These are phyloP conservation scores for Paragyromitra xinjiangensis DNA, from an alignment of 495 filamentous ascomycete genomes.

Conservation along the genomic window DNA sequence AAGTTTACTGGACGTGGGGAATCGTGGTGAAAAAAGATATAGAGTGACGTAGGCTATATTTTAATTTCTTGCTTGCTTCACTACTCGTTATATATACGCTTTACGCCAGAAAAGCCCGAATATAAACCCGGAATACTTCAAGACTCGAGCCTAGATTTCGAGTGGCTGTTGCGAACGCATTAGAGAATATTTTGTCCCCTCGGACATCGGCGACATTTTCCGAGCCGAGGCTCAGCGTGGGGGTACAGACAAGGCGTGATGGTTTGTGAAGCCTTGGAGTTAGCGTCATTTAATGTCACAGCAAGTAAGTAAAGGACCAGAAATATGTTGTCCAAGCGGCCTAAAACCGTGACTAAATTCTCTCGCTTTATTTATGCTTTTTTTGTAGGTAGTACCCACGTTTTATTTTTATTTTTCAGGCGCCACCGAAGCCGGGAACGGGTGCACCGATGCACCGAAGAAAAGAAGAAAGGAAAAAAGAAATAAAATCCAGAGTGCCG, in stretches of 20 bases:
- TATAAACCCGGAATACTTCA: background rate
- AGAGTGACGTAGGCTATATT: too few species aligned
- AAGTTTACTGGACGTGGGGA: too few species aligned
- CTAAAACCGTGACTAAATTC: constrained; percentile 9
- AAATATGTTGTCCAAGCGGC: background rate
- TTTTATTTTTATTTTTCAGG: constrained; percentile 39
- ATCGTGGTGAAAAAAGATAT: too few species aligned
- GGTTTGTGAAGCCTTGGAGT: background rate
- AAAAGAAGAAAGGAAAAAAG: constrained; percentile 30
- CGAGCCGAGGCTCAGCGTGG: background rate
- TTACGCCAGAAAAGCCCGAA: too few species aligned
- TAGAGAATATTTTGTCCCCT: background rate
- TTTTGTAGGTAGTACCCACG: constrained; percentile 19
- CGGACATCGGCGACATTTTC: too few species aligned
- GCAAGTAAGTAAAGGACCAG: background rate
- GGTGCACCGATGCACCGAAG: constrained; percentile 36
- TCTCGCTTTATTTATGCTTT: constrained; percentile 23
- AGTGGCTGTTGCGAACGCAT: background rate
- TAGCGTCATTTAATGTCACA: background rate
- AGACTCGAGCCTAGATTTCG: background rate
- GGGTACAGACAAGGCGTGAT: background rate
- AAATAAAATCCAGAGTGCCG: constrained; percentile 40
- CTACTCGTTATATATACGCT: too few species aligned
- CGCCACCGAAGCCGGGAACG: constrained; percentile 27
- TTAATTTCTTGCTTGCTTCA: too few species aligned